These are phyloP conservation scores for Papiliotrema nemorosa DNA, from an alignment of 1,284 basidiomycete species.

Conservation along the genomic window DNA sequence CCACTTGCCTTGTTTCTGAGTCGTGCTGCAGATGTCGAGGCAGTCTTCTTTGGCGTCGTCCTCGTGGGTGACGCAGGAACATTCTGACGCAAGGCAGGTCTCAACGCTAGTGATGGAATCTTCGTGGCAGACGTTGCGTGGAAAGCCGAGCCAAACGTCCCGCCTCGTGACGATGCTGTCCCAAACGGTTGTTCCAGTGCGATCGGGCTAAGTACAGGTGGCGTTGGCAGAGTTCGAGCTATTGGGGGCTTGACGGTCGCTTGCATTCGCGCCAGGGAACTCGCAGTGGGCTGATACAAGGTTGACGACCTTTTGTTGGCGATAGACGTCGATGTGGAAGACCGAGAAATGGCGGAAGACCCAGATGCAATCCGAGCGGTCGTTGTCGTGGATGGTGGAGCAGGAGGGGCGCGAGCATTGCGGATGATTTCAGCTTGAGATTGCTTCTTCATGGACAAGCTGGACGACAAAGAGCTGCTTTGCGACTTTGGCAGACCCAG, in stretches of 20 bases:
- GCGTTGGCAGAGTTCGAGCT: constrained; percentile 14
- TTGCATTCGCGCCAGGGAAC: constrained; percentile 42
- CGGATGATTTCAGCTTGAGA: constrained; percentile 30
- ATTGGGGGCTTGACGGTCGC: constrained; percentile 37
- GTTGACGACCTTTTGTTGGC: constrained; percentile 23
- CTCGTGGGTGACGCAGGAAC: not conserved
- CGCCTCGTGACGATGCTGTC: constrained; percentile 21
- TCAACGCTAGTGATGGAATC: not conserved
- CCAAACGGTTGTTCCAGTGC: constrained; percentile 27
- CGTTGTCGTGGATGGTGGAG: constrained; percentile 14
- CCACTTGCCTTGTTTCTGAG: constrained; percentile 13
- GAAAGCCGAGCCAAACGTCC: constrained; percentile 18
- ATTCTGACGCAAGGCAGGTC: constrained; percentile 5
- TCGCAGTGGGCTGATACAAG: constrained; percentile 36
- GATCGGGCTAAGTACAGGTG: constrained; percentile 3
- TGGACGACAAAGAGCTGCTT: constrained; percentile 11
- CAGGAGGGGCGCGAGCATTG: constrained; percentile 29
- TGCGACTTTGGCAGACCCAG: constrained; percentile 21
- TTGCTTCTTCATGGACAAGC: constrained; percentile 16
- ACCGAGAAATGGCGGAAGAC: not conserved
- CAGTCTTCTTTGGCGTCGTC: constrained; percentile 3
- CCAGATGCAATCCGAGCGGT: not conserved
- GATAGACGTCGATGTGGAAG: not conserved
- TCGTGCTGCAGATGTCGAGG: constrained; percentile 3
- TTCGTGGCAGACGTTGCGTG: constrained; percentile 4